phyloP scores from a whole-genome alignment of 208 protist genomes.

The Leishmania major region DNA sequence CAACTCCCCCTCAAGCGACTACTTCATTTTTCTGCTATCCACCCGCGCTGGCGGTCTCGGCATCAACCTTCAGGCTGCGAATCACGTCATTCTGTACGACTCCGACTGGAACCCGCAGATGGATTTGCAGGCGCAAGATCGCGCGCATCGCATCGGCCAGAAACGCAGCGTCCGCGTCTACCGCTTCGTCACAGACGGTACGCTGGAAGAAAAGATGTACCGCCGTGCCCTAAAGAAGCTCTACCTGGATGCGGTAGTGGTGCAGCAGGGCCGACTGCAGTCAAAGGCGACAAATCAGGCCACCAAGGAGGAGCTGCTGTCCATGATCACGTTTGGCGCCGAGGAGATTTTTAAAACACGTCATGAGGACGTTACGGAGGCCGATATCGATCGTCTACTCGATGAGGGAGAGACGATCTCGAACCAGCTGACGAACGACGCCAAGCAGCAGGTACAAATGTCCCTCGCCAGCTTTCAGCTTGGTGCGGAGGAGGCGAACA shows the following conservation, averaged over 20 bases:
- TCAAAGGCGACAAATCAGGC: constrained; percentile 50
- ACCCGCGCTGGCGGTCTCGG: constrained; percentile 98
- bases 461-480: constrained; percentile 94
- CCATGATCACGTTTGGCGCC: constrained; percentile 98
- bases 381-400: constrained; percentile 98
- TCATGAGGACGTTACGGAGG: constrained; percentile 94
- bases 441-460: constrained; percentile 86
- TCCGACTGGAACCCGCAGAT: constrained; percentile 99
- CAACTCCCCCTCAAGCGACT: constrained; percentile 88
- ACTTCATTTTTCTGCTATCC: constrained; percentile 98
- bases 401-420: constrained; percentile 88
- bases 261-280: constrained; percentile 96
- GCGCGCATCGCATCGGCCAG: constrained; percentile 99
- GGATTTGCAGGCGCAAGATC: constrained; percentile 98
- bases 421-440: constrained; percentile 77
- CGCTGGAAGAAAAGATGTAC: constrained; percentile 98
- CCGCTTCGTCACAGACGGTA: constrained; percentile 97
- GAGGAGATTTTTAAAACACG: constrained; percentile 96
- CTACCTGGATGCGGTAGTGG: constrained; percentile 97
- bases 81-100: constrained; percentile 99
- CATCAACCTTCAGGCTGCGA: constrained; percentile 98
- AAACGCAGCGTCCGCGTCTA: constrained; percentile 97
- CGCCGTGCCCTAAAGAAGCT: constrained; percentile 98
- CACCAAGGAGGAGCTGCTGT: constrained; percentile 95
- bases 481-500: constrained; percentile 90